Evolutionary conservation across 139 green algal species (phyloP).

Genomic region (Pseudopediastrum boryanum): DNA sequence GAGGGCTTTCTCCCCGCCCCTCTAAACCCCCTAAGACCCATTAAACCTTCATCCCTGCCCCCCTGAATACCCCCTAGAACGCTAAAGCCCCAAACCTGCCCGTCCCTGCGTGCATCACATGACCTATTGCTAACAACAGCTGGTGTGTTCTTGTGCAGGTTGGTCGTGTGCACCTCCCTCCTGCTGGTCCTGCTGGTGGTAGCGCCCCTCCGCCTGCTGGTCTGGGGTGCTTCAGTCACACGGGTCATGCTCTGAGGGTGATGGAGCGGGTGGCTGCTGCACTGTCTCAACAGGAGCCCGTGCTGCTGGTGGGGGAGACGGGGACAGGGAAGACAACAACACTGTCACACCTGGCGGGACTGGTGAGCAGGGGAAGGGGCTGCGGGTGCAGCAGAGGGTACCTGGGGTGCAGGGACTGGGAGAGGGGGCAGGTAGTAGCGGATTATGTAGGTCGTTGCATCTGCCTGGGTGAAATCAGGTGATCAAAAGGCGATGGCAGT

Average conservation of each 20-base stretch:
- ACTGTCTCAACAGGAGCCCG: conserved; percentile 75
- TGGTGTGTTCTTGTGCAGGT: conserved; percentile 24
- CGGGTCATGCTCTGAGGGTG: conserved; percentile 81
- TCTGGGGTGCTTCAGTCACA: conserved; percentile 78
- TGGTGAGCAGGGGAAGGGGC: conserved; percentile 38
- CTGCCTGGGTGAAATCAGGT: too few relatives aligned
- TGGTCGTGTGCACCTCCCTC: conserved; percentile 19
- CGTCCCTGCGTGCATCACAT: background rate
- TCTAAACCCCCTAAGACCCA: too few relatives aligned
- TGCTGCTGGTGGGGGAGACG: conserved; percentile 98
- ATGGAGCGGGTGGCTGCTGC: conserved; percentile 88
- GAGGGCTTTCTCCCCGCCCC: too few relatives aligned
- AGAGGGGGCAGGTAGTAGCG: too few relatives aligned
- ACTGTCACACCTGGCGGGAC: conserved; percentile 78
- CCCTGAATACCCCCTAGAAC: too few relatives aligned
- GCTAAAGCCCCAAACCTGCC: background rate
- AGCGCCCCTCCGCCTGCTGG: background rate
- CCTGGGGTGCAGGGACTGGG: too few relatives aligned
- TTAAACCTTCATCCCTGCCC: too few relatives aligned
- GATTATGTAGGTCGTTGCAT: too few relatives aligned
- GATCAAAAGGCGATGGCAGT: too few relatives aligned
- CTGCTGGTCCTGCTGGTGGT: background rate
- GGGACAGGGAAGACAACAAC: conserved; percentile 97
- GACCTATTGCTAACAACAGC: background rate
- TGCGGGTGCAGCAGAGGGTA: background rate